Percentiles rank a stretch among this genome's conserved stretches.
phyloP scores from a whole-genome alignment of 2,329 filamentous ascomycete species.

The Cercospora sesami region DNA sequence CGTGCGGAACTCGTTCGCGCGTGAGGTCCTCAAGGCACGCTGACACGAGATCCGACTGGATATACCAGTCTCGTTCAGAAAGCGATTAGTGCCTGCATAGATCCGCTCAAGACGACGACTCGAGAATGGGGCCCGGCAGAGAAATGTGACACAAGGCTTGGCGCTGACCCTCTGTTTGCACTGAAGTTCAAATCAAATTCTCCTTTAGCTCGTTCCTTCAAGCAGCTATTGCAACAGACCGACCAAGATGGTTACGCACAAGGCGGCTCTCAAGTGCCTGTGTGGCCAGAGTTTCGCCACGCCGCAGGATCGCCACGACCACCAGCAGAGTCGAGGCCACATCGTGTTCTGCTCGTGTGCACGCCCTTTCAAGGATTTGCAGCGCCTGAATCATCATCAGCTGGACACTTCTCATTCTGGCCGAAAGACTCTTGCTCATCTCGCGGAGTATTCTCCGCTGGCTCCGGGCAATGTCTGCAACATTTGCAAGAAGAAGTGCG shows the following conservation, averaged over 20 bases:
- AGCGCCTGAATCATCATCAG: neutral
- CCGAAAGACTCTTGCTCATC: neutral
- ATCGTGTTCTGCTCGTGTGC: neutral
- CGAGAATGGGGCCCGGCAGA: neutral
- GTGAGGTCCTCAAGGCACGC: too few species aligned
- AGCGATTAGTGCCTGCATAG: neutral
- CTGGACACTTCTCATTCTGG: neutral
- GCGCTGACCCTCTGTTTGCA: neutral
- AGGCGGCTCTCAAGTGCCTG: neutral
- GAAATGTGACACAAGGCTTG: neutral
- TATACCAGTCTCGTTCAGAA: too few species aligned
- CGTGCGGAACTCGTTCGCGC: too few species aligned
- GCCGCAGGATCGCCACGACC: neutral
- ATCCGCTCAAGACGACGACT: neutral
- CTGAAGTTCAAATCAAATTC: neutral
- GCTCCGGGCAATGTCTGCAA: neutral
- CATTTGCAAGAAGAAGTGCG: constrained; percentile 12
- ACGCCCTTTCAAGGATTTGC: neutral
- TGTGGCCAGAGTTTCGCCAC: neutral
- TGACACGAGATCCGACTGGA: too few species aligned
- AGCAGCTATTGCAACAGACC: neutral
- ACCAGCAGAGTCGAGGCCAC: constrained; percentile 1
- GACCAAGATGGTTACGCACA: neutral
- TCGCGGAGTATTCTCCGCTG: neutral
- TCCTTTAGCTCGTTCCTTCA: neutral